A percentile compares a stretch with the other conserved stretches of the same genome.
These are phyloP conservation scores for Penicillium riverlandense DNA, from an alignment of 495 filamentous ascomycete genomes.

Conservation along the genomic window DNA sequence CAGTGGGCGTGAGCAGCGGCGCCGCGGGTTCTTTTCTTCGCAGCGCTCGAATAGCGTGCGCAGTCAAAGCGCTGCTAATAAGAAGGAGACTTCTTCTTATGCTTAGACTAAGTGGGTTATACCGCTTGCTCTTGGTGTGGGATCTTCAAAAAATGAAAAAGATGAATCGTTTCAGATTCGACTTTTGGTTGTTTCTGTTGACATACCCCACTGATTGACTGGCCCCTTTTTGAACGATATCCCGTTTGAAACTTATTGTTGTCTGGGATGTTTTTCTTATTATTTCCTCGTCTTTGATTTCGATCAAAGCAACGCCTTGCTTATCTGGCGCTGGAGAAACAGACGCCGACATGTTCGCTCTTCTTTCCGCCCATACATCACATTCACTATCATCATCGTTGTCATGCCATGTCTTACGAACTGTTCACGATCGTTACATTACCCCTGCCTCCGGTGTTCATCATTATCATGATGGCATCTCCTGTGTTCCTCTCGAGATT, in stretches of 20 bases:
- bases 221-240: slow-evolving; percentile 7
- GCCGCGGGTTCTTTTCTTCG: slow-evolving; percentile 37
- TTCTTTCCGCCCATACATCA: too few relatives aligned
- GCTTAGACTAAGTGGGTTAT: not conserved
- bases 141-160: not conserved
- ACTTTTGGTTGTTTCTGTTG: too few relatives aligned
- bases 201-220: too few relatives aligned
- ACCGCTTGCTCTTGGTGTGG: not conserved
- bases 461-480: not conserved
- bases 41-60: slow-evolving; percentile 26
- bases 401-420: slow-evolving; percentile 9
- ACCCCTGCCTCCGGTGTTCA: not conserved
- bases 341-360: too few relatives aligned
- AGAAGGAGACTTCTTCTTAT: slow-evolving; percentile 1
- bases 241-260: slow-evolving; percentile 4
- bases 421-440: slow-evolving; percentile 17
- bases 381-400: too few relatives aligned
- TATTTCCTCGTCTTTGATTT: too few relatives aligned
- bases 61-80: slow-evolving; percentile 29
- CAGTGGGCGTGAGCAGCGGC: slow-evolving; percentile 33
- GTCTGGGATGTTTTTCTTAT: slow-evolving; percentile 1
- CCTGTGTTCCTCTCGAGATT: not conserved
- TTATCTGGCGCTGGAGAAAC: not conserved
- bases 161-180: not conserved
- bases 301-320: not conserved